phyloP scores from a whole-genome alignment of 2,329 filamentous ascomycete genomes.

The Didymella pinodella region DNA sequence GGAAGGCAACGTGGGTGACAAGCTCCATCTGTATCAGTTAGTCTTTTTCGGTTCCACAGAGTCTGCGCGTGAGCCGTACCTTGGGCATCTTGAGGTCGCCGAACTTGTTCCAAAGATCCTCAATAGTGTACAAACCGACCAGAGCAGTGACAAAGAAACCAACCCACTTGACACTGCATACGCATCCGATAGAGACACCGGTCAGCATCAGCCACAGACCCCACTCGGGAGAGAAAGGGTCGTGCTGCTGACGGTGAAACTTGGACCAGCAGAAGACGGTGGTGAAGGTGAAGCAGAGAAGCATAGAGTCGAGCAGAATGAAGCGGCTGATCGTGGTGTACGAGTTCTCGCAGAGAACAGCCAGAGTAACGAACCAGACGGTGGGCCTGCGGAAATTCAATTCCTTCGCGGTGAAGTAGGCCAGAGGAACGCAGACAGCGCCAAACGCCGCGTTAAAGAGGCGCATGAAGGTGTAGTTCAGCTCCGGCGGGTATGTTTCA shows the following conservation, averaged over 20 bases:
- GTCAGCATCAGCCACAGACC: constrained; percentile 93
- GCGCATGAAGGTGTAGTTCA: constrained; percentile 99
- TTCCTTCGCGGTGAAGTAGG: constrained; percentile 94
- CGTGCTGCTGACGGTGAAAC: constrained; percentile 86
- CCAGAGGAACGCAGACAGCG: constrained; percentile 88
- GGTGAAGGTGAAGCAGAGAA: constrained; percentile 97
- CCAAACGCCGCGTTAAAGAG: constrained; percentile 97
- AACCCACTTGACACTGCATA: constrained; percentile 98
- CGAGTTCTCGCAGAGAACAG: constrained; percentile 99
- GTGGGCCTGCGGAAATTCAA: constrained; percentile 84
- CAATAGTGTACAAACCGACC: constrained; percentile 92
- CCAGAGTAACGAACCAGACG: constrained; percentile 93
- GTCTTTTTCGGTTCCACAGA: constrained; percentile 7
- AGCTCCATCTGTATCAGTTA: constrained; percentile 64
- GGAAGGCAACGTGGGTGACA: constrained; percentile 78
- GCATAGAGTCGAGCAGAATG: constrained; percentile 97
- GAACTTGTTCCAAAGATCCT: constrained; percentile 98
- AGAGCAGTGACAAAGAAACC: constrained; percentile 94
- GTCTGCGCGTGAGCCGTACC: constrained; percentile 52
- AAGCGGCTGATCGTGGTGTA: constrained; percentile 99
- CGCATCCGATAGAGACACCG: constrained; percentile 94
- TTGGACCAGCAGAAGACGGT: constrained; percentile 97
- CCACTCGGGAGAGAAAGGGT: constrained; percentile 91
- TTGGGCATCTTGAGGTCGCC: constrained; percentile 91
- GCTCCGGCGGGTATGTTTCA: constrained; percentile 89